A percentile compares a stretch with the other conserved stretches of the same genome.
Conservation (phyloP, 306 rosid species). For the Glycyrrhiza uralensis region DNA sequence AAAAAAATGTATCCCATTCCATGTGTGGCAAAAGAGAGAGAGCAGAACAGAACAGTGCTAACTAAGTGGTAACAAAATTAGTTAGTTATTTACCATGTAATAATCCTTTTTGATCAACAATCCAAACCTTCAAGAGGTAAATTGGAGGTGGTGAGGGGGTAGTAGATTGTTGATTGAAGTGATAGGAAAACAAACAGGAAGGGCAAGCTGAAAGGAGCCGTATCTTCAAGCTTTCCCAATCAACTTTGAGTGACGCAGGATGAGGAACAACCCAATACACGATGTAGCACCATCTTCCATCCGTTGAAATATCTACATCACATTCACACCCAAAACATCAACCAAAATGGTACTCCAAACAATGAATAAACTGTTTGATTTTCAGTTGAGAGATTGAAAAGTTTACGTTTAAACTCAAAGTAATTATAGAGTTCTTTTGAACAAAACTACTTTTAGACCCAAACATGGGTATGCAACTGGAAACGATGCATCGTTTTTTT, state of each 20-base stretch:
- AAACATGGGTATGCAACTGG: too few species aligned
- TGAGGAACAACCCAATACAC: slow-evolving; percentile 68
- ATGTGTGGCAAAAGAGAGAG: not conserved
- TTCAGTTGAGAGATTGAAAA: too few species aligned
- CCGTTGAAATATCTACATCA: slow-evolving; percentile 70
- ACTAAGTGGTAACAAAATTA: not conserved
- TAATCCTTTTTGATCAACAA: slow-evolving; percentile 64
- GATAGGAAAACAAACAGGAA: slow-evolving; percentile 50
- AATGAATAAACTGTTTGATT: not conserved
- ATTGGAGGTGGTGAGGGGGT: slow-evolving; percentile 47
- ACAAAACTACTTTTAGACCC: too few species aligned
- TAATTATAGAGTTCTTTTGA: too few species aligned
- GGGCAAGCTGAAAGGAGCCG: slow-evolving; percentile 66
- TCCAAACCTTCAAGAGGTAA: slow-evolving; percentile 67
- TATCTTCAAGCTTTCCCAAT: slow-evolving; percentile 73
- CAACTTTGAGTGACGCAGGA: slow-evolving; percentile 42
- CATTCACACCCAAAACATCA: slow-evolving; percentile 7
- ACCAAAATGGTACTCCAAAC: not conserved
- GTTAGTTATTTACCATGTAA: slow-evolving; percentile 52
- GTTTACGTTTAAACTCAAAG: too few species aligned
- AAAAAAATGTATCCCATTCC: slow-evolving; percentile 15
- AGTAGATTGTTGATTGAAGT: slow-evolving; percentile 36
- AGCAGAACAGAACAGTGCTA: not conserved
- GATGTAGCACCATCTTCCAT: slow-evolving; percentile 85
- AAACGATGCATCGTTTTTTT: not conserved